These are phyloP conservation scores for Trypanosoma conorhini DNA, from an alignment of 208 protist species.

Conservation along the genomic window DNA sequence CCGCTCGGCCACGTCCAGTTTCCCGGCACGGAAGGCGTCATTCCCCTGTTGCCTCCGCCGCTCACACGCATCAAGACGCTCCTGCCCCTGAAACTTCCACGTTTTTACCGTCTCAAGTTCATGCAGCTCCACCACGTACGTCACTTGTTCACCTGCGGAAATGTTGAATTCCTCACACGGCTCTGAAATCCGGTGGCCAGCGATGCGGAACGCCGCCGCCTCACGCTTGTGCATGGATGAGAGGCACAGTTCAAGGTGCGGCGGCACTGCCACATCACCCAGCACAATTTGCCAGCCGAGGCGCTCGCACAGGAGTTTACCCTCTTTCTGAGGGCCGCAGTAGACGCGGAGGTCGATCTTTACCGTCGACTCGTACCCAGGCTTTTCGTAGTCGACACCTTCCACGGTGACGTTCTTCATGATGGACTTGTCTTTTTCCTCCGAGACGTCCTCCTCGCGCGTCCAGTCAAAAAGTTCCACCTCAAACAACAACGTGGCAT, in stretches of 20 bases:
- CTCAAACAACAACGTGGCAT: conserved; percentile 91
- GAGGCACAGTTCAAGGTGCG: conserved; percentile 72
- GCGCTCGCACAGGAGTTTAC: conserved; percentile 47
- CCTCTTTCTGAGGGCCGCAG: conserved; percentile 30
- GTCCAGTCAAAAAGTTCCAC: conserved; percentile 90
- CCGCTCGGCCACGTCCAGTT: conserved; percentile 58
- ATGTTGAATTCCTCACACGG: conserved; percentile 55
- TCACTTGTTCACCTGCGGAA: conserved; percentile 38
- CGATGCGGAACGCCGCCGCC: conserved; percentile 64
- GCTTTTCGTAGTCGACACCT: conserved; percentile 79
- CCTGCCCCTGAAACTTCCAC: conserved; percentile 60
- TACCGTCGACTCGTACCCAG: conserved; percentile 71
- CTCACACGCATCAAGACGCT: conserved; percentile 67
- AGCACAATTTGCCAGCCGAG: conserved; percentile 53
- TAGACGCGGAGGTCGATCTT: conserved; percentile 69
- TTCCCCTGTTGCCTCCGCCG: conserved; percentile 82
- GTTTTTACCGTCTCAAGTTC: conserved; percentile 55
- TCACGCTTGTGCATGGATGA: conserved; percentile 74
- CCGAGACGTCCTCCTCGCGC: conserved; percentile 72
- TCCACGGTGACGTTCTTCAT: conserved; percentile 77
- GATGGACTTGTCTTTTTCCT: conserved; percentile 68
- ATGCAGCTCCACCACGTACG: conserved; percentile 72
- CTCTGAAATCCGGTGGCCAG: conserved; percentile 36
- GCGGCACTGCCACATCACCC: conserved; percentile 66
- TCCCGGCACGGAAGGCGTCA: conserved; percentile 65